These are phyloP conservation scores for Leccinum boreale DNA, from an alignment of 768 basidiomycete genomes.

Conservation along the genomic window DNA sequence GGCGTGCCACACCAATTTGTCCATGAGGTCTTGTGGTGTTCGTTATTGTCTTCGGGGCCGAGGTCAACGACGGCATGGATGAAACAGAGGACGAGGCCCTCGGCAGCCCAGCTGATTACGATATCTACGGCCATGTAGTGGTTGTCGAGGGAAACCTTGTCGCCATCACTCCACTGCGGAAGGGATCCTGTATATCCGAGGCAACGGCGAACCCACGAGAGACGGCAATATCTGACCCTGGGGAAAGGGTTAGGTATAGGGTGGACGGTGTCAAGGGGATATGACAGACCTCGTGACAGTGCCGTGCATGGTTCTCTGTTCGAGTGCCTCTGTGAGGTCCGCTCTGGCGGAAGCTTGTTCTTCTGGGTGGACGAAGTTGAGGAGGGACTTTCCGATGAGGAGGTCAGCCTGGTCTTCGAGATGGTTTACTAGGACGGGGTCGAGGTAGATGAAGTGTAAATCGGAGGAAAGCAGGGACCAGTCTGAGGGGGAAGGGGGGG, in stretches of 20 bases:
- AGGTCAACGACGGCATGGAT: slow-evolving; percentile 81
- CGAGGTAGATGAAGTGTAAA: slow-evolving; percentile 77
- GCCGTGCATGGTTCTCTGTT: slow-evolving; percentile 74
- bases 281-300: slow-evolving; percentile 68
- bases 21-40: slow-evolving; percentile 70
- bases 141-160: slow-evolving; percentile 65
- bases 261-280: slow-evolving; percentile 5
- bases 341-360: slow-evolving; percentile 71
- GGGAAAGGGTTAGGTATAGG: slow-evolving; percentile 21
- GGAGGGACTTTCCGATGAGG: slow-evolving; percentile 67
- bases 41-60: slow-evolving; percentile 67
- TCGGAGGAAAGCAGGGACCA: slow-evolving; percentile 79
- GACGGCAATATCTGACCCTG: slow-evolving; percentile 78
- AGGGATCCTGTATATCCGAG: slow-evolving; percentile 64
- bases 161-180: slow-evolving; percentile 57
- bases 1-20: slow-evolving; percentile 89
- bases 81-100: slow-evolving; percentile 85
- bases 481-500: slow-evolving; percentile 41
- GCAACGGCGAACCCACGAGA: slow-evolving; percentile 66
- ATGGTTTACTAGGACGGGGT: slow-evolving; percentile 73
- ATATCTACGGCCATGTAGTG: slow-evolving; percentile 87
- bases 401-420: slow-evolving; percentile 67
- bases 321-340: slow-evolving; percentile 72
- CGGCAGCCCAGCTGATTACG: slow-evolving; percentile 86
- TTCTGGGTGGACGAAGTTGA: slow-evolving; percentile 82